Evolutionary conservation across 2,329 filamentous ascomycete genomes (phyloP).

Genomic region (Botrytis porri): DNA sequence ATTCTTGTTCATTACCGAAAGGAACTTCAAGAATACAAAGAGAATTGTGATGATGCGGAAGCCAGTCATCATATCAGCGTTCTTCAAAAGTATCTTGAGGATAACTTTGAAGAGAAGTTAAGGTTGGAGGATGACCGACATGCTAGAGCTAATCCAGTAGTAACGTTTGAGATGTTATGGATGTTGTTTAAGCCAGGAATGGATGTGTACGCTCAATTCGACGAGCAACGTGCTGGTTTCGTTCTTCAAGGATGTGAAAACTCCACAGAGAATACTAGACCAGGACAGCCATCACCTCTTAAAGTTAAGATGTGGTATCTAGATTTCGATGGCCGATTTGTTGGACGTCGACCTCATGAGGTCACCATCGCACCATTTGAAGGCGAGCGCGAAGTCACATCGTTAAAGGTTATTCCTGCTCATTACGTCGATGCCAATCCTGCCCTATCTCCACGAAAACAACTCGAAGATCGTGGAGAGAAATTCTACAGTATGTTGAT

Average conservation of each 20-base stretch:
- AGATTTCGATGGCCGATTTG: constrained; percentile 35
- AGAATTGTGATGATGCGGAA: constrained; percentile 27
- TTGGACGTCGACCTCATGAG: constrained; percentile 29
- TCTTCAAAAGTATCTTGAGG: constrained; percentile 28
- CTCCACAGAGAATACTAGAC: constrained; percentile 16
- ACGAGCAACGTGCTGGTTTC: constrained; percentile 28
- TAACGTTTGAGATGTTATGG: constrained; percentile 31
- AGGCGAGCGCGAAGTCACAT: constrained; percentile 34
- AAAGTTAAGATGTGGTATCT: constrained; percentile 34
- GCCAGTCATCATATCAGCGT: constrained; percentile 27
- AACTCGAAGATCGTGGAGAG: constrained; percentile 29
- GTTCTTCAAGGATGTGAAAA: constrained; percentile 25
- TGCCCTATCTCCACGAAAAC: constrained; percentile 24
- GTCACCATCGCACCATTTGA: constrained; percentile 34
- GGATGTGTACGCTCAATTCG: constrained; percentile 27
- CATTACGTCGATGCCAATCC: constrained; percentile 24
- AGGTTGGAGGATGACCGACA: constrained; percentile 26
- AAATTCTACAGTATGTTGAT: constrained; percentile 30
- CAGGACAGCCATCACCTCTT: constrained; percentile 26
- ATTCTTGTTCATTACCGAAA: constrained; percentile 37
- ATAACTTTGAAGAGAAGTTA: constrained; percentile 28
- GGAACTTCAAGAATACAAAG: constrained; percentile 29
- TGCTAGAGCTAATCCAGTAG: constrained; percentile 24
- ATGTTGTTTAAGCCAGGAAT: constrained; percentile 32
- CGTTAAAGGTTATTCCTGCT: constrained; percentile 33